Percentiles rank a stretch among this genome's conserved stretches.
phyloP scores from a whole-genome alignment of 2,329 filamentous ascomycete genomes.

The Xylogone sp. region DNA sequence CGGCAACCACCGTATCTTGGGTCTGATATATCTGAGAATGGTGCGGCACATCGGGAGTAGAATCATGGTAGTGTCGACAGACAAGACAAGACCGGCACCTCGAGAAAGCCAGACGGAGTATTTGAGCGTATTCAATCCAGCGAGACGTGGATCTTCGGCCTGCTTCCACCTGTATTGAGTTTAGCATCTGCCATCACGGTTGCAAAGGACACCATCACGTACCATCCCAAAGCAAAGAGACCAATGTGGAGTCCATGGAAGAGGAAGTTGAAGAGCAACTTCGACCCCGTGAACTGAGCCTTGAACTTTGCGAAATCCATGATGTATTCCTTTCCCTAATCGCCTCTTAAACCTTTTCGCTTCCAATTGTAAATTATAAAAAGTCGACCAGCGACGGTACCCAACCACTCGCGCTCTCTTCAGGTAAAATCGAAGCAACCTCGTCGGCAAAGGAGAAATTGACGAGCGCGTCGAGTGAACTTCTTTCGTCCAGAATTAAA shows the following conservation, averaged over 20 bases:
- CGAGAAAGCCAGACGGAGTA: conserved; percentile 96
- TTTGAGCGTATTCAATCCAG: conserved; percentile 72
- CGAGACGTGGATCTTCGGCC: conserved; percentile 60
- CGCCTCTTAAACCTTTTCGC: conserved; percentile 8
- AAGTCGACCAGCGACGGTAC: conserved; percentile 55
- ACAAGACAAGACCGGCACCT: conserved; percentile 83
- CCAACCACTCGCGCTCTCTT: conserved; percentile 14
- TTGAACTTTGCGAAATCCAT: conserved; percentile 34
- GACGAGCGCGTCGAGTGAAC: conserved; percentile 18
- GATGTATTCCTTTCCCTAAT: conserved; percentile 2
- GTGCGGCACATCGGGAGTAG: conserved; percentile 93
- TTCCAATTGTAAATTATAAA: conserved; percentile 29
- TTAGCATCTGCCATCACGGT: not conserved
- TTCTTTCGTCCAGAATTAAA: conserved; percentile 26
- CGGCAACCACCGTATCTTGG: conserved; percentile 82
- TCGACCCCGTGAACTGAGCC: conserved; percentile 66
- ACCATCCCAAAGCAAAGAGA: conserved; percentile 86
- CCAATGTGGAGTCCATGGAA: conserved; percentile 78
- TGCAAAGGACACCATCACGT: conserved; percentile 36
- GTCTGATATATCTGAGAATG: conserved; percentile 76
- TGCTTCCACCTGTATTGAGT: conserved; percentile 69
- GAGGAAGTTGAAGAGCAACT: conserved; percentile 74
- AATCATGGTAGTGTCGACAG: conserved; percentile 82
- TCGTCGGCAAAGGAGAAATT: conserved; percentile 19
- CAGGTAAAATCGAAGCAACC: conserved; percentile 21